Evolutionary conservation across 2,329 filamentous ascomycete genomes (phyloP), one percentile per base, ranked within the genome.

Genomic region (Aspergillus amoenus): DNA sequence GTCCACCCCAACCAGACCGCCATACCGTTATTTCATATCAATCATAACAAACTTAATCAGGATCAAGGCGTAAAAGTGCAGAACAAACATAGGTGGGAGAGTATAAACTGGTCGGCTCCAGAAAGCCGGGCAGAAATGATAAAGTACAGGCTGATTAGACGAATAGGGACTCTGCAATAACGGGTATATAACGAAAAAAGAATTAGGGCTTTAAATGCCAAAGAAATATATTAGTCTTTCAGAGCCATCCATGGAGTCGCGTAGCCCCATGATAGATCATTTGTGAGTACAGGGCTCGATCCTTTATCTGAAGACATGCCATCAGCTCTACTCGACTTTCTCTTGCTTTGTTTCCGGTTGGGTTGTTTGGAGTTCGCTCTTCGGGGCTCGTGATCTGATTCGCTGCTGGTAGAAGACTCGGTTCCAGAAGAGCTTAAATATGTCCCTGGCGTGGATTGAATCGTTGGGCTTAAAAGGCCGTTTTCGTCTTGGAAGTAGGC

Each of bases 191-290:
- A 44, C 12, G 12, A 32, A 17, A 54, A 45, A 42, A 53, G 22
- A 37, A 40, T 18, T 32, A 46, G 27, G 15, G 39, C 22, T 32
- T 18, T 24, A 40, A 32, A 39, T 18, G 47, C n/a, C 27, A 51
- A 37, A 43, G 37, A 41, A 37, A 34, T 15, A 50, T 37, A 9
- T 24, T 18, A 43, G 37, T 44, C 13, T n/a, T 54, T 39, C 7
- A 46, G 15, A 32, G 45, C 21, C 27, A 48, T 37, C 34, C 34
- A 53, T 3, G 40, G 39, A 13, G 56, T 54, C 18, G 58, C 49
- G n/a, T 61, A 64, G 40, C 61, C 51, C 62, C 60, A 63, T 1
- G 62, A 49, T 5, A 62, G 58, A 43, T 64, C 62, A 37, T 63
- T 58, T 3, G 56, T 48, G 9, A 49, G 42, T 7, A 48, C 51